Conservation (phyloP, 2,329 filamentous ascomycete species). For the Graphilbum ipis-grandicollis region DNA sequence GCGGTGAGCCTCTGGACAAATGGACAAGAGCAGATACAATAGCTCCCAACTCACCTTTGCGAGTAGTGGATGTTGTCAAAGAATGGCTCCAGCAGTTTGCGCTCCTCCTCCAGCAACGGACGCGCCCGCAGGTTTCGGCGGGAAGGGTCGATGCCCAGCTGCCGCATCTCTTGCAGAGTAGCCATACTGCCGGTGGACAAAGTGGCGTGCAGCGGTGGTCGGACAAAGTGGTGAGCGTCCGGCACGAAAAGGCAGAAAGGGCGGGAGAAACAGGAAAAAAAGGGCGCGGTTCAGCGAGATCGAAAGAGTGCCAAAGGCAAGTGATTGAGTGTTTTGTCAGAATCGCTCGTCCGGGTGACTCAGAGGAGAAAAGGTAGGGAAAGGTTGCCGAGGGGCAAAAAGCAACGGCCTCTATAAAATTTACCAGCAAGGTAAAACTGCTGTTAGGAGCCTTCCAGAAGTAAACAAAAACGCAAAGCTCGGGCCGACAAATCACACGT, state of each 20-base stretch:
- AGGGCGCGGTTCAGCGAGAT: too few relatives aligned
- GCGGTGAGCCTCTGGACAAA: slow-evolving; percentile 4
- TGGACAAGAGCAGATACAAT: neutral
- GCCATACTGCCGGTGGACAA: slow-evolving; percentile 4
- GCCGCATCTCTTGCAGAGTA: slow-evolving; percentile 9
- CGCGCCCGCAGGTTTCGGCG: slow-evolving; percentile 79
- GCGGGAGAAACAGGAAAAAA: too few relatives aligned
- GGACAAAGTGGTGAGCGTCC: too few relatives aligned
- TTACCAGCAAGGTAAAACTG: too few relatives aligned
- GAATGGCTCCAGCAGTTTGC: slow-evolving; percentile 73
- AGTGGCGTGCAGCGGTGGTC: neutral
- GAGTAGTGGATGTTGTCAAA: slow-evolving; percentile 94
- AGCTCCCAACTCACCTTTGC: slow-evolving; percentile 19
- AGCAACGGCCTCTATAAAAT: neutral
- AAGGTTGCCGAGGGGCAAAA: slow-evolving; percentile 2
- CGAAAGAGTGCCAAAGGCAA: too few relatives aligned
- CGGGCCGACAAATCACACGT: slow-evolving; percentile 4
- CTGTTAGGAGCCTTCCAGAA: slow-evolving; percentile 6
- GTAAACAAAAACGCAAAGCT: slow-evolving; percentile 11
- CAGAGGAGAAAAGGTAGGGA: too few relatives aligned
- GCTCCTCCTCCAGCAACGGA: slow-evolving; percentile 63
- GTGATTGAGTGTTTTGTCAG: too few relatives aligned
- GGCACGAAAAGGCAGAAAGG: too few relatives aligned
- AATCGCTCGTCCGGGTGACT: too few relatives aligned
- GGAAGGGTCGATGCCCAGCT: slow-evolving; percentile 56